phyloP scores from a whole-genome alignment of 768 basidiomycete species.

The Panaeolus papilionaceus region DNA sequence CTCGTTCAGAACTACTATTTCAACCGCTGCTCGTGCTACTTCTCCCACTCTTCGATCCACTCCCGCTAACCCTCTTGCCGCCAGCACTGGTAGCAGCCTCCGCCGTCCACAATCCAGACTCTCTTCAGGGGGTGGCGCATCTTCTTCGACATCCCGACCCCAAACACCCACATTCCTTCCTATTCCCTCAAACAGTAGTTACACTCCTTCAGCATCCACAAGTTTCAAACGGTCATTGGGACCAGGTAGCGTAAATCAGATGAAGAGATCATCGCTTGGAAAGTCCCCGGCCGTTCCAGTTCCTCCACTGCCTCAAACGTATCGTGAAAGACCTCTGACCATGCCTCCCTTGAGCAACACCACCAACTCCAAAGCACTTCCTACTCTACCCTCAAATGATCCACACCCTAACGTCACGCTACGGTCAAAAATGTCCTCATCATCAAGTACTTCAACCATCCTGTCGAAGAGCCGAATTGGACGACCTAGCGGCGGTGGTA shows the following conservation, averaged over 20 bases:
- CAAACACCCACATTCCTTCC: constrained; percentile 80
- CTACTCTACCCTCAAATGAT: constrained; percentile 43
- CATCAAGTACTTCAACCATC: constrained; percentile 39
- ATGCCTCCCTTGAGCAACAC: constrained; percentile 40
- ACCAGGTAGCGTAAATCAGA: constrained; percentile 44
- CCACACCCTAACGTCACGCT: constrained; percentile 53
- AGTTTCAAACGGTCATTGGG: constrained; percentile 68
- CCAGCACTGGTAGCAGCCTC: constrained; percentile 43
- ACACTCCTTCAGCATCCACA: constrained; percentile 45
- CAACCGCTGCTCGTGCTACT: constrained; percentile 46
- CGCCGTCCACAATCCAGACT: constrained; percentile 77
- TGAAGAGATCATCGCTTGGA: constrained; percentile 71
- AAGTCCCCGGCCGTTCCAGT: constrained; percentile 40
- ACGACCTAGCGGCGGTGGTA: constrained; percentile 46
- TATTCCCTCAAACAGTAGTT: constrained; percentile 60
- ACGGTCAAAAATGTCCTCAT: constrained; percentile 48
- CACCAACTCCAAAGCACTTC: constrained; percentile 39
- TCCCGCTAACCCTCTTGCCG: constrained; percentile 45
- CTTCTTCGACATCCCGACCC: constrained; percentile 73
- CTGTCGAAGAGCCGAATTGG: constrained; percentile 58
- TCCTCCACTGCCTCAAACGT: constrained; percentile 34
- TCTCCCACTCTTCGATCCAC: constrained; percentile 53
- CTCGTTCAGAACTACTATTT: constrained; percentile 51
- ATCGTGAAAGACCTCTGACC: constrained; percentile 42
- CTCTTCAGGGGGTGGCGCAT: constrained; percentile 69